Evolutionary conservation across 805 yeast species (phyloP), one percentile per base, ranked within the genome.

Genomic region (Hanseniaspora clermontiae): DNA sequence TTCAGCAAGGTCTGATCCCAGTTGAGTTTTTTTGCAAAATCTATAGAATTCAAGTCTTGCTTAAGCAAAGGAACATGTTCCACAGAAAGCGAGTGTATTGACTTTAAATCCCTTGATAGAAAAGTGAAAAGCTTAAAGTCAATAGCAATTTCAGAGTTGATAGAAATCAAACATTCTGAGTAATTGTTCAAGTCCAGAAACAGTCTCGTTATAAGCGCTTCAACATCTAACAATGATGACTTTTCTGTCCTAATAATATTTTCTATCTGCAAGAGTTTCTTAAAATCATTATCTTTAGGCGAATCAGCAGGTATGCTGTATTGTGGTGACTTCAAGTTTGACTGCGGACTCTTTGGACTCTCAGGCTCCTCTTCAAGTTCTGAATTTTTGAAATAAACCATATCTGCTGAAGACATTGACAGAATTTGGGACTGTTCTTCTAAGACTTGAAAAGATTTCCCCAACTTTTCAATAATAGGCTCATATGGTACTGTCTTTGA

Each of bases 1-100:
- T 85, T 83, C 48, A 88, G 74, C 93, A 93, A 84, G 1, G 97
- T 91, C 1, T 97, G 97, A 68, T 93, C 98, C 97, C 98, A 93
- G 63, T 86, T 84, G 9, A 86, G 84, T 68, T 93, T 98, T 43
- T 24, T 53, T 6, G 51, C 40, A 29, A 53, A 38, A 45, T 87
- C 82, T 59, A 93, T 73, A 40, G 78, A 72, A 32, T 77, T 76
- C 37, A 93, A 71, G 53, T 82, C 81, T 1, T 93, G 95, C 0
- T 91, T 83, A n/a, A 95, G 80, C 5, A 90, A 79, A 0, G 98
- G 98, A 0, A 93, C 99, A 67, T 91, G 95, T 62, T 75, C 86
- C 0, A 95, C 80, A 51, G 81, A 75, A 24, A 93, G 72, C 49
- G 79, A 79, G 0, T 90, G 83, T 2, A 89, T 81, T 0, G 91